Base-by-base conservation (phyloP, 495 filamentous ascomycete genomes). In the Tuber calosporum region DNA sequence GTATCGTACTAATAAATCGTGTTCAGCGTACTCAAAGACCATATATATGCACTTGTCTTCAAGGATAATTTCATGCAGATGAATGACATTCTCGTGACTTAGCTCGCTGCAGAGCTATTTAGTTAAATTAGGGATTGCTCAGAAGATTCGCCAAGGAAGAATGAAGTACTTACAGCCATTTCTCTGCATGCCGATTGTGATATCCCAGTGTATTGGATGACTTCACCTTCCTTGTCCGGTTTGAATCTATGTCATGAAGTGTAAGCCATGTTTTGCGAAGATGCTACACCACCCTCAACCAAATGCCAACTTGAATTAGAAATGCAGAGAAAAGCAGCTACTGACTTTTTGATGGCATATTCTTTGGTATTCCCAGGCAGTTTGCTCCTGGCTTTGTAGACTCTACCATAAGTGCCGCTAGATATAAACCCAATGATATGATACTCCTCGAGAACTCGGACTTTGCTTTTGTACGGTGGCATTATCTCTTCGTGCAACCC, bases 1-100 rank as follows among this genome's bases (percentile, higher is more conserved):
- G 38, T 42, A 42, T 20, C 68, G 66, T 76, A 79, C 77, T 37
- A 99, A 86, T 62, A 99, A 85, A 82, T 99, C 95, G 83, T 93
- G 95, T 83, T 99, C 95, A 77, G 94, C 94, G 81, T 97, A 99
- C 83, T 98, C 95, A 80, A 99, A 99, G 30, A 99, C 94, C 92
- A 99, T 99, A 83, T 93, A 98, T 80, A 99, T 99, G 85, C 93
- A 97, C 84, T 97, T 98, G 83, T 96, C 93, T 83, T 99, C 93
- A 20, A 99, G 85, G 80, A 98, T 97, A 79, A 97, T 99, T 83
- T 99, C 95, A 77, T 94, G 88, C 40, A 97, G 87, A 73, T 90
- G 88, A 80, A 99, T 94, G 66, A 99, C 90, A 81, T 98, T 97
- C 70, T 87, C 85, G 82, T 99, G 94, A 34, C 87, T 88, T 17